Base-by-base conservation (phyloP, 805 yeast genomes). In the Suhomyces emberorum region DNA sequence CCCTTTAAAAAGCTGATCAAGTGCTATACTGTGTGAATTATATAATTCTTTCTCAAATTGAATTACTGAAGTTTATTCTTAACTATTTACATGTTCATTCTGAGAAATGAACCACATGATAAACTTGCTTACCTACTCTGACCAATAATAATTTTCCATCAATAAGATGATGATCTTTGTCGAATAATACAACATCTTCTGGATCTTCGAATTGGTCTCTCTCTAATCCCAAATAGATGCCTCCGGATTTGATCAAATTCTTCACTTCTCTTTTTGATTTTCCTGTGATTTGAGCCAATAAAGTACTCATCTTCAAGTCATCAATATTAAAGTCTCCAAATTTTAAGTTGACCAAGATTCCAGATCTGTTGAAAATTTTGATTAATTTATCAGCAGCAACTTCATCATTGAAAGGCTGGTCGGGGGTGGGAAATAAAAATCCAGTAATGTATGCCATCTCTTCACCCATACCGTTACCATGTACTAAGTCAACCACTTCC, bases 401-500 rank as follows among this genome's bases (percentile, higher is more conserved):
- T n/a, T 59, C 59, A 32, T 74, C 76, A 35, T 66, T 57, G 45
- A 63, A 71, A 7, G 74, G 74, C 38, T 63, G 70, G 38, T 70
- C 74, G 3, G 77, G 76, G 2, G 73, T 62, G 7, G 81, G 81
- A 57, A 79, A 88, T 26, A 88, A 54, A 35, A 84, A 72, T 4
- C 80, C 73, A 11, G 95, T 81, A 11, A 86, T 72, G 15, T 73
- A 64, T 15, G 77, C 76, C 47, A 93, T 85, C 25, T 77, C 74
- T 17, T 73, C 68, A 3, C 96, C 89, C 7, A 72, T 71, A 3
- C 88, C 91, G 7, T 68, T 70, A 0, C 98, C 98, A 59, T 89
- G 96, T 28, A 93, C 71, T 50, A 93, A 68, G 50, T 88, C 95
- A 5, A 91, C 83, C 31, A 89, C 84, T 54, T 91, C 96, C 23